phyloP scores from a whole-genome alignment of 257 asterid species.

The Misopates orontium region DNA sequence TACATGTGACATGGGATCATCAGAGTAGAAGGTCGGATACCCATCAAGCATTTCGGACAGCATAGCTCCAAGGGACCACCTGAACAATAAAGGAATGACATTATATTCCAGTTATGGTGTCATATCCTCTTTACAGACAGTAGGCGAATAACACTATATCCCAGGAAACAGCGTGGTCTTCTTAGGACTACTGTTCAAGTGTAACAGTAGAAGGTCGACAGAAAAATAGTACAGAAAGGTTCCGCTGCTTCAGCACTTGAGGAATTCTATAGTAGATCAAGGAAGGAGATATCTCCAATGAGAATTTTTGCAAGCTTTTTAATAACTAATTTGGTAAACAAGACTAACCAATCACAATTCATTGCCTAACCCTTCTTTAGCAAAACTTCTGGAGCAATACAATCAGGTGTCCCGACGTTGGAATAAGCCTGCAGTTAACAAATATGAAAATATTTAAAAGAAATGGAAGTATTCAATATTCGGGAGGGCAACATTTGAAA shows the following conservation, averaged over 20 bases:
- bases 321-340: constrained; percentile 11
- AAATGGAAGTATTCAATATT: constrained; percentile 16
- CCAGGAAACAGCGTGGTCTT: not conserved
- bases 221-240: too few species aligned
- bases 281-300: constrained; percentile 20
- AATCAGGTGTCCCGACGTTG: constrained; percentile 97
- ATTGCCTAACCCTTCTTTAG: constrained; percentile 95
- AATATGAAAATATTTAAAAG: constrained; percentile 19
- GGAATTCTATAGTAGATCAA: not conserved
- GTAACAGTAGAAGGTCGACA: too few species aligned
- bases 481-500: too few species aligned
- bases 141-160: not conserved
- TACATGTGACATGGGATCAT: constrained; percentile 99
- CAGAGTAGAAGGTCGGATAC: constrained; percentile 96
- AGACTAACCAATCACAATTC: constrained; percentile 98
- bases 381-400: constrained; percentile 95
- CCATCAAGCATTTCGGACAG: constrained; percentile 99
- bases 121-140: too few species aligned
- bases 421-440: constrained; percentile 81
- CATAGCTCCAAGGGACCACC: constrained; percentile 99
- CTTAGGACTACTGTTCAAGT: too few species aligned
- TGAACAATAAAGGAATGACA: constrained; percentile 35
- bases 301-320: not conserved
- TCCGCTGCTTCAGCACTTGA: too few species aligned
- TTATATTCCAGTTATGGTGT: constrained; percentile 23